Percentiles rank a stretch among this genome's conserved stretches.
These are phyloP conservation scores for Eragrostis curvula DNA, from an alignment of 176 grass and related monocot species.

Conservation along the genomic window DNA sequence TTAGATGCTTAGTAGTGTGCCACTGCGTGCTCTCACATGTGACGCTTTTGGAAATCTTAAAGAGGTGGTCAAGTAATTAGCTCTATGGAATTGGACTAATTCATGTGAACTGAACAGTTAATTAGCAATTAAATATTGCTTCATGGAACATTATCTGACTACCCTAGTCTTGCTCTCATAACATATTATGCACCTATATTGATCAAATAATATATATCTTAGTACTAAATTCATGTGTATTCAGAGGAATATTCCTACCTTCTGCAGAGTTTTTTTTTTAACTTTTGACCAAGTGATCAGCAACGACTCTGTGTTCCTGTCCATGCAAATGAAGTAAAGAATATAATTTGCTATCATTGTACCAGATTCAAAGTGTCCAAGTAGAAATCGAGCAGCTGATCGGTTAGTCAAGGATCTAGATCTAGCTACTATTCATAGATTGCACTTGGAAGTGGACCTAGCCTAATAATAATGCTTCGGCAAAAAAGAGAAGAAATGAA, in stretches of 20 bases:
- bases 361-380: slow-evolving; percentile 19
- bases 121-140: neutral
- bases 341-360: neutral
- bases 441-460: neutral
- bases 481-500: neutral
- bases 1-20: slow-evolving; percentile 42
- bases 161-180: slow-evolving; percentile 9
- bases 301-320: neutral
- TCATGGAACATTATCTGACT: slow-evolving; percentile 33
- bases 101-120: neutral
- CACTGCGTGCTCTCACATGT: slow-evolving; percentile 40
- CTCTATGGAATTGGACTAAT: neutral
- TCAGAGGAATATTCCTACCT: slow-evolving; percentile 45
- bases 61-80: neutral
- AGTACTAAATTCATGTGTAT: neutral
- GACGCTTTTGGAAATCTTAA: slow-evolving; percentile 27
- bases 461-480: neutral
- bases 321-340: slow-evolving; percentile 3
- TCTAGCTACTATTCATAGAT: slow-evolving; percentile 1
- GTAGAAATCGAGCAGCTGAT: slow-evolving; percentile 7
- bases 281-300: slow-evolving; percentile 26
- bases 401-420: neutral
- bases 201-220: neutral
- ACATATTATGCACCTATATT: neutral
- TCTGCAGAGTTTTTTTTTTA: slow-evolving; percentile 29